phyloP scores from a whole-genome alignment of 164 flowering plant species.

The Kalanchoe fedtschenkoi region DNA sequence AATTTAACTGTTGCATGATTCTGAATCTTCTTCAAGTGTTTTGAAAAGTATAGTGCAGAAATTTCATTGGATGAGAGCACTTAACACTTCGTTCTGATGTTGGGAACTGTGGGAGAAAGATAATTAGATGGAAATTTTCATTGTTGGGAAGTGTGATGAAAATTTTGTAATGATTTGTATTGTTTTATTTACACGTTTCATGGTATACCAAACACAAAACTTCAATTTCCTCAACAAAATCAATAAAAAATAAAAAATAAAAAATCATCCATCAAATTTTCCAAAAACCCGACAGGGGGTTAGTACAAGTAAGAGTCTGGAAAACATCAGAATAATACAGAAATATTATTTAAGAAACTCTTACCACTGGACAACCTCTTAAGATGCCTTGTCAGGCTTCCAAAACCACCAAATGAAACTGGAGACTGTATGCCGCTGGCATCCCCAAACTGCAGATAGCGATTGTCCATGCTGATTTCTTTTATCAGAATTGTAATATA shows the following conservation, averaged over 20 bases:
- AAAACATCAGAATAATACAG: background rate
- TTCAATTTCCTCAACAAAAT: no score
- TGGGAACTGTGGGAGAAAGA: no score
- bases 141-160: no score
- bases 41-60: background rate
- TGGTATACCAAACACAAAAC: no score
- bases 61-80: background rate
- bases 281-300: no score
- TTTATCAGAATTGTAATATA: conserved; percentile 9
- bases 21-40: background rate
- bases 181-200: no score
- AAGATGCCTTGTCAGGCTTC: conserved; percentile 94
- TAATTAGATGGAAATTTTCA: no score
- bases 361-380: conserved; percentile 73
- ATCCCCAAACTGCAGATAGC: conserved; percentile 83
- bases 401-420: conserved; percentile 96
- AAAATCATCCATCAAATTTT: no score
- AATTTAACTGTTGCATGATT: background rate
- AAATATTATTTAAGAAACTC: background rate
- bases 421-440: conserved; percentile 99
- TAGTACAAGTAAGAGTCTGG: no score
- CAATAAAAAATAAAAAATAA: no score
- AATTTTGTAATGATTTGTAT: no score
- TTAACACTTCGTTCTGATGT: no score
- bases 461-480: conserved; percentile 8